These are phyloP conservation scores for Neofusicoccum umdonicola DNA, from an alignment of 2,329 filamentous ascomycete genomes.

Conservation along the genomic window DNA sequence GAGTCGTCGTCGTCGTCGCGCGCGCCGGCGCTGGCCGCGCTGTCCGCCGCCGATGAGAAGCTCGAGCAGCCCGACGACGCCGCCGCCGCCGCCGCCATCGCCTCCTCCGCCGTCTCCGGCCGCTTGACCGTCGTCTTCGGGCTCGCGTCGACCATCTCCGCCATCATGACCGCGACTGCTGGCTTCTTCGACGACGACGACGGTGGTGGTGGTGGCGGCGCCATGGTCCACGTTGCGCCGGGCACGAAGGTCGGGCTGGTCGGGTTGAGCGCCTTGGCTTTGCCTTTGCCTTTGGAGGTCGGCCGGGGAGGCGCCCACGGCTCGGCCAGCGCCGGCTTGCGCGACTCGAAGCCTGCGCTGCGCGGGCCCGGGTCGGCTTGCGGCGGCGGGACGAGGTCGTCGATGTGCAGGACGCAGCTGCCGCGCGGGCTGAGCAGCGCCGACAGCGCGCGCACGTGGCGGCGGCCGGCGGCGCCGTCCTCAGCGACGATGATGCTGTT, in stretches of 20 bases:
- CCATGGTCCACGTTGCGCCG: background rate
- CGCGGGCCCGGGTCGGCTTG: background rate
- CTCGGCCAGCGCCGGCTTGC: background rate
- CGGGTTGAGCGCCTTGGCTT: background rate
- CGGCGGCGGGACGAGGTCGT: background rate
- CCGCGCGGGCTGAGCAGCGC: background rate
- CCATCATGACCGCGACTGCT: too few species aligned
- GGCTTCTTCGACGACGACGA: background rate
- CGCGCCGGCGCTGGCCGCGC: too few species aligned
- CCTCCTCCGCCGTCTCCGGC: background rate
- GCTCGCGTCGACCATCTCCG: background rate
- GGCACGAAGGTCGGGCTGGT: slow-evolving; percentile 3
- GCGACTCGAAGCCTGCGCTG: background rate
- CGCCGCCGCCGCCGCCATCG: background rate
- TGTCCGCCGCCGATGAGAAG: background rate
- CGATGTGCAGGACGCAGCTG: slow-evolving; percentile 4
- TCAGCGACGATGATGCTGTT: background rate
- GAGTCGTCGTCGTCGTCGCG: background rate
- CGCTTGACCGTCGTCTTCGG: too few species aligned
- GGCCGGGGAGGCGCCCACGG: too few species aligned
- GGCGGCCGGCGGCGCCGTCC: background rate
- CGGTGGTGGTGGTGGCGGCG: too few species aligned
- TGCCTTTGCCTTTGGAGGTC: background rate
- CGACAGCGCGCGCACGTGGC: background rate
- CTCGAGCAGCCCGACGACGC: background rate